Conservation (phyloP, 495 filamentous ascomycete genomes). For the Paragyromitra xinjiangensis region DNA sequence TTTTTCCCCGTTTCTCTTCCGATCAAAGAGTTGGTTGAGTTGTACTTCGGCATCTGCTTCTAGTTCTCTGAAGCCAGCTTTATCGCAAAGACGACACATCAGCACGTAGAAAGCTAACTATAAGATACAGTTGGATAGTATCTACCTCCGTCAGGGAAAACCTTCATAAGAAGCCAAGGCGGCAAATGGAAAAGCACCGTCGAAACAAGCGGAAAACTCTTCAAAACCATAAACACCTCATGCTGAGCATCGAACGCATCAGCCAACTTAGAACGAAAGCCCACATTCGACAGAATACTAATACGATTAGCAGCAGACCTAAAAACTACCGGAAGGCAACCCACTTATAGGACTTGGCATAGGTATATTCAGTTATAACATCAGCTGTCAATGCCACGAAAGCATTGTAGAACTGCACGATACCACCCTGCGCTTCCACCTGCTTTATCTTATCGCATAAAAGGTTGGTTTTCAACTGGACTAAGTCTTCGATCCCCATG, state of each 20-base stretch:
- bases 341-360: conserved; percentile 58
- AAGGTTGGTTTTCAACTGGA: conserved; percentile 32
- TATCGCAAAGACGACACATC: conserved; percentile 8
- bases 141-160: conserved; percentile 42
- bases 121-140: background rate
- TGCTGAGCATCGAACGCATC: conserved; percentile 46
- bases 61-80: conserved; percentile 43
- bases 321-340: conserved; percentile 14
- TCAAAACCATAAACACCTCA: conserved; percentile 52
- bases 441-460: conserved; percentile 33
- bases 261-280: conserved; percentile 33
- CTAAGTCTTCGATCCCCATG: conserved; percentile 9
- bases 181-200: conserved; percentile 47
- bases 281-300: conserved; percentile 14
- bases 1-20: conserved; percentile 33
- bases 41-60: conserved; percentile 27
- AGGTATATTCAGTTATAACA: conserved; percentile 62
- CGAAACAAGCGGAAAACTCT: conserved; percentile 56
- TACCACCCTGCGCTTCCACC: conserved; percentile 4
- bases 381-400: conserved; percentile 61
- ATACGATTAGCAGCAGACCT: background rate
- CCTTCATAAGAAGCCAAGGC: conserved; percentile 44
- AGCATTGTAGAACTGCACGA: conserved; percentile 34
- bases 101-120: background rate
- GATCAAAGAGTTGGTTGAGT: background rate